Base-by-base conservation (phyloP, 2,329 filamentous ascomycete species). In the Nigrospora sphaerica region DNA sequence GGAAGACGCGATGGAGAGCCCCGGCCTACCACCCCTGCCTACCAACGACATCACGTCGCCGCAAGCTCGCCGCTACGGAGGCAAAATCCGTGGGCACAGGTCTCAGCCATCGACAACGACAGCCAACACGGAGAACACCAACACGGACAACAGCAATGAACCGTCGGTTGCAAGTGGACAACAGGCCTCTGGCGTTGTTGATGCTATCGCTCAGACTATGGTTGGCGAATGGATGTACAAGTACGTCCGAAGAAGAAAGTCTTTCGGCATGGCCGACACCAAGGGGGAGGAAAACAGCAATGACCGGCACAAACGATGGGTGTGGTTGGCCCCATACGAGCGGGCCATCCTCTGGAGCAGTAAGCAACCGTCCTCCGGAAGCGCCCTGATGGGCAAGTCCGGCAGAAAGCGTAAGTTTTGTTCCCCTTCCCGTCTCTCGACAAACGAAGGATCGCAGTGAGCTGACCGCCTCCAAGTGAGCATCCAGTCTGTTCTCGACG, bases 171-270 rank as follows among this genome's bases (percentile, higher is more conserved):
- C 9, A 4, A 44, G 42, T 32, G 42, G 42, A 18, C 75, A 80
- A 31, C 84, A 89, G 54, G 80, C 84, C 38, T 85, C 85, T 0
- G 86, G 83, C 39, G 88, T 97, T 13, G 92, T 98, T 6, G 93
- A 97, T 68, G 90, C 93, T 4, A 97, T 98, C 64, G 91, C 93
- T 2, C 91, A 95, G 61, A 95, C 92, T 0, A 98, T 98, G 93
- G 89, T 98, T 31, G 93, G 93, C 34, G 93, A 97, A 60, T 93
- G 88, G 86, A 92, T 95, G 87, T 91, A 85, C 73, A 95, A 95
- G 66, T 93, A 95, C 59, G 86, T 92, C 32, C 79, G 88, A 44
- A 80, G 88, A 62, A 81, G 92, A 54, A 96, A 91, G 68, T 95
- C 92, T 0, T 97, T 98, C 62, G 89, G 89, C 17, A 81, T 92